These are phyloP conservation scores for Botrytis cinerea DNA, from an alignment of 2,329 filamentous ascomycete species.

Conservation along the genomic window DNA sequence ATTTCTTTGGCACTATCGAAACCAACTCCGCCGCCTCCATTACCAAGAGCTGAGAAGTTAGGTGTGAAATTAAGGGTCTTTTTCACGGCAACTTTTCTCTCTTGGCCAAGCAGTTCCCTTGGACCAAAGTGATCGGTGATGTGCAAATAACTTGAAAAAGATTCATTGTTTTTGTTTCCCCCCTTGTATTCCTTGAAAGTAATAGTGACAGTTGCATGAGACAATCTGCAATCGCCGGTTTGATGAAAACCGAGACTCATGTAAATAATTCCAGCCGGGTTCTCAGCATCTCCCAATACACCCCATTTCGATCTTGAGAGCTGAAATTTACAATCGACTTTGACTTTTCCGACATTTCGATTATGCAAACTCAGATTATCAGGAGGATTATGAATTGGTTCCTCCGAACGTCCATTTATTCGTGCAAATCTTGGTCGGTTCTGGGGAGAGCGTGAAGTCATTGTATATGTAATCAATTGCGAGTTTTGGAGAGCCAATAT, in stretches of 20 bases:
- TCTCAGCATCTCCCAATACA: neutral
- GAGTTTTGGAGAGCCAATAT: neutral
- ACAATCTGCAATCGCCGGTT: neutral
- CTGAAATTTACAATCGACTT: neutral
- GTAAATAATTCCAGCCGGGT: neutral
- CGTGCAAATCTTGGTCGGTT: neutral
- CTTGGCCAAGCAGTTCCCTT: neutral
- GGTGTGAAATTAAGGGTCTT: neutral
- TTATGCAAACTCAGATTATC: neutral
- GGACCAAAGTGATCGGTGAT: neutral
- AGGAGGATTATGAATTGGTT: neutral
- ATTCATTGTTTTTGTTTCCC: neutral
- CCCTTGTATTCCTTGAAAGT: neutral
- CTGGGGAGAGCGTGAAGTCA: neutral
- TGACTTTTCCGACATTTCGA: neutral
- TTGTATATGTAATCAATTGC: neutral
- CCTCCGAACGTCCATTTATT: neutral
- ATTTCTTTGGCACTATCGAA: neutral
- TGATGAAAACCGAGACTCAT: neutral
- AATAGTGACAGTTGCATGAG: neutral
- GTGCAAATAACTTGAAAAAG: neutral
- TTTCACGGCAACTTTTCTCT: neutral
- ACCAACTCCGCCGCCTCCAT: neutral
- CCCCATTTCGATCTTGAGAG: conserved; percentile 6
- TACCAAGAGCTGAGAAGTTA: neutral